Evolutionary conservation across 495 filamentous ascomycete genomes (phyloP).

Genomic region (Penicillium cosmopolitanum): DNA sequence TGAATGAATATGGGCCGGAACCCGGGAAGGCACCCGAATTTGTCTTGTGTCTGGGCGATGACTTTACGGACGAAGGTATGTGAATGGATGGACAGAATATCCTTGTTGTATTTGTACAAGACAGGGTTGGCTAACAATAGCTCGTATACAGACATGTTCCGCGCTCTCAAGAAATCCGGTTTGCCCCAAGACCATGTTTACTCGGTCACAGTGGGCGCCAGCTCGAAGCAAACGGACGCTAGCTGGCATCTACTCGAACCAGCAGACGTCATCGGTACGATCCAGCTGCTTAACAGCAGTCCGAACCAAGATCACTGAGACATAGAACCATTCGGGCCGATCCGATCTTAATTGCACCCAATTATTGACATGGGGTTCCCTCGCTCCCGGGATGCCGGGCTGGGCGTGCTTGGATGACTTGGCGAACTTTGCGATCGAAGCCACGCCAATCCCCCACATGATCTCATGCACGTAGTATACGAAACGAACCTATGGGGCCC

Average conservation of each 20-base stretch:
- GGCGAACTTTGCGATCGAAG: not conserved
- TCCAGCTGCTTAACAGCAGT: constrained; percentile 66
- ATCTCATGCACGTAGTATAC: constrained; percentile 8
- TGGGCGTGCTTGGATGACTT: not conserved
- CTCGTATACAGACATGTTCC: constrained; percentile 59
- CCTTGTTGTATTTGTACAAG: not conserved
- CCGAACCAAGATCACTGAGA: constrained; percentile 36
- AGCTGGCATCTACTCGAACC: constrained; percentile 87
- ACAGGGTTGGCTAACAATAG: constrained; percentile 8
- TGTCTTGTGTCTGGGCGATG: constrained; percentile 87
- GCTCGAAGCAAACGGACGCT: constrained; percentile 83
- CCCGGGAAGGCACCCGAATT: constrained; percentile 67
- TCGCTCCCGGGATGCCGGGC: not conserved
- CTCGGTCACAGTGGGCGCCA: constrained; percentile 84
- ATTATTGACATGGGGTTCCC: not conserved
- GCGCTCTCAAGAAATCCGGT: constrained; percentile 61
- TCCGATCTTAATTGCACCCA: not conserved
- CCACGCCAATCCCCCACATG: not conserved
- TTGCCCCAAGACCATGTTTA: constrained; percentile 70
- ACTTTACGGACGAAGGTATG: constrained; percentile 96
- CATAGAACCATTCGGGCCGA: not conserved
- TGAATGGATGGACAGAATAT: not conserved
- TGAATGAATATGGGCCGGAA: constrained; percentile 62
- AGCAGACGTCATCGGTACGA: constrained; percentile 78
- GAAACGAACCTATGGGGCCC: not conserved